Evolutionary conservation across 257 asterid genomes (phyloP).

Genomic region (Plantago major): DNA sequence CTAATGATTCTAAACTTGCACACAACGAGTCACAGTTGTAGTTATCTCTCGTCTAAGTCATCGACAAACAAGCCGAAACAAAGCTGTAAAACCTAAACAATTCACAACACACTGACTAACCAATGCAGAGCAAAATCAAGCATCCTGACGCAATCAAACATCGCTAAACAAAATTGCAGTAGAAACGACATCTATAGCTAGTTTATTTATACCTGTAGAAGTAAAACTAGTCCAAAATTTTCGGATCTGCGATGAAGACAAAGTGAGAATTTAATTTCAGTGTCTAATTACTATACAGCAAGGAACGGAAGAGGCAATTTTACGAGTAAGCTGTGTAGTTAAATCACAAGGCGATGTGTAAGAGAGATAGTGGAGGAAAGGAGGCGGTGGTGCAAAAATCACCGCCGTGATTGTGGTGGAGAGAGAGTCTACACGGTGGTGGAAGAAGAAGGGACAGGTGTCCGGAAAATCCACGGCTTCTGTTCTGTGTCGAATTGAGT

Average conservation of each 20-base stretch:
- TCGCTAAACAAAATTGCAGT: not conserved
- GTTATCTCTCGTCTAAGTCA: no score
- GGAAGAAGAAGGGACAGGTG: not conserved
- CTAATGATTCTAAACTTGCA: no score
- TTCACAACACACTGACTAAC: not conserved
- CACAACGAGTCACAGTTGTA: no score
- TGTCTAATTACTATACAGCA: not conserved
- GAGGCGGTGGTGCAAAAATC: not conserved
- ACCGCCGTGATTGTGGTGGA: conserved; percentile 5
- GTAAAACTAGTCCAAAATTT: not conserved
- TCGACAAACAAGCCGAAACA: not conserved
- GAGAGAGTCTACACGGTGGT: not conserved
- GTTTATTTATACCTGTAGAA: not conserved
- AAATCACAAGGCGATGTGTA: not conserved
- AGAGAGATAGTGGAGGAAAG: not conserved
- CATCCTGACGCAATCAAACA: not conserved
- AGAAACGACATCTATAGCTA: no score
- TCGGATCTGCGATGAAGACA: not conserved
- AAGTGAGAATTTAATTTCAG: not conserved
- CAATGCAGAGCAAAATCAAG: not conserved
- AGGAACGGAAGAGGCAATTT: not conserved
- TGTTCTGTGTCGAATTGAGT: no score
- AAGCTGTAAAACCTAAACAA: no score
- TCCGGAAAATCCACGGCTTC: not conserved
- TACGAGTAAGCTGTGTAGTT: not conserved